Conservation (phyloP, 371 early-diverging fungal genomes). For the Actinomortierella wolfii region DNA sequence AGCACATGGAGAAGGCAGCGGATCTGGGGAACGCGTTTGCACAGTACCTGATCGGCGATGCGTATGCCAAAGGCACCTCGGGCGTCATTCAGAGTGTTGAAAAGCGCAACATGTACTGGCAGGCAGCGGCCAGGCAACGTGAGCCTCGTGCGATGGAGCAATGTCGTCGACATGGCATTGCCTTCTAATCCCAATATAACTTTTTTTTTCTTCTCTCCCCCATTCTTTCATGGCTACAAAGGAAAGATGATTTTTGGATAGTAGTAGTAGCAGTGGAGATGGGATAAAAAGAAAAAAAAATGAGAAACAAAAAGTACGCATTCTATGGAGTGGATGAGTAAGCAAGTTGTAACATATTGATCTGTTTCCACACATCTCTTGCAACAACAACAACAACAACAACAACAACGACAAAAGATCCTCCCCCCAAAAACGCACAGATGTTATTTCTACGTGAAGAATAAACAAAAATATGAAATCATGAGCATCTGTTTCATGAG, state of each 20-base stretch:
- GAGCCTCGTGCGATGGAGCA: conserved; percentile 30
- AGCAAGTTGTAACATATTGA: too few relatives aligned
- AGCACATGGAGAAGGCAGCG: conserved; percentile 42
- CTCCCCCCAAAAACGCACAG: too few relatives aligned
- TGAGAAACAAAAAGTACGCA: not conserved
- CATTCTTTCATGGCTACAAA: not conserved
- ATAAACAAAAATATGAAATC: too few relatives aligned
- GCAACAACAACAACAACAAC: too few relatives aligned
- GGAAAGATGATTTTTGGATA: not conserved
- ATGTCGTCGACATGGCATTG: conserved; percentile 23
- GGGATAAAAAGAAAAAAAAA: not conserved
- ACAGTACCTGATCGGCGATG: conserved; percentile 37
- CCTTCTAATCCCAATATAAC: not conserved
- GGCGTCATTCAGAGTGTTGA: conserved; percentile 21
- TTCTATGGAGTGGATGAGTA: too few relatives aligned
- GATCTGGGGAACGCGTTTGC: conserved; percentile 35
- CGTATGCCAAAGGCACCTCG: conserved; percentile 29
- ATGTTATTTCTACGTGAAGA: too few relatives aligned
- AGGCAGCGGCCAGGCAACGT: conserved; percentile 28
- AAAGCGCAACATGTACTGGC: conserved; percentile 39
- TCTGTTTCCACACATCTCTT: too few relatives aligned
- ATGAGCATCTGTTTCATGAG: too few relatives aligned
- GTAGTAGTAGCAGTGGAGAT: not conserved
- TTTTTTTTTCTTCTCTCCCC: not conserved
- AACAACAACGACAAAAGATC: too few relatives aligned